Base-by-base conservation (phyloP, 1,284 basidiomycete genomes). In the Megacollybia platyphylla region DNA sequence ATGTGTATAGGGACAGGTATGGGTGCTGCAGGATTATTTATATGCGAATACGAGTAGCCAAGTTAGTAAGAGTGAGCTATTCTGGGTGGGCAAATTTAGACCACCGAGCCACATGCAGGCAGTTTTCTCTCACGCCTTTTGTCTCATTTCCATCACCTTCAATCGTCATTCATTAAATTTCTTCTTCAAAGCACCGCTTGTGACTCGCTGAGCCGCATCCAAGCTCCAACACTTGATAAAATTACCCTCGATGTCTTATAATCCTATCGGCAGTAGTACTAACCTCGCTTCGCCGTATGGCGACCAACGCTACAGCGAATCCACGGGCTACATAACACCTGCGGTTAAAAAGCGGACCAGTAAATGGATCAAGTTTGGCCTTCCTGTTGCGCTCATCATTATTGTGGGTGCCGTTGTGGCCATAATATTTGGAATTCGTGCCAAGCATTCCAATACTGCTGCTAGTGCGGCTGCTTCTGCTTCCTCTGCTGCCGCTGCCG, bases 1-100 rank as follows among this genome's bases (percentile, higher is more conserved):
- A 90, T 91, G 87, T 87, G 84, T 50, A 77, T 86, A 47, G 87
- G 86, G 7, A 82, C 82, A n/a, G 87, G 87, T 15, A 88, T 88
- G 84, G 87, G 85, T 13, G 86, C 86, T n/a, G 87, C 82, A n/a
- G 77, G 68, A 1, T 63, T 85, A 18, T 82, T 86, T 55, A 57
- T 85, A 7, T 59, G 71, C 41, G 80, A 85, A 50, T 68, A 49
- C 9, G 31, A 34, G 10, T 11, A 34, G 31, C 4, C 3, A 34
- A 34, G 15, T 4, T 34, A 34, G 6, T 34, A 34, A 34, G 15
- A 34, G 15, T 34, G 15, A 34, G 11, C 15, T 36, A 30, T 51
- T 46, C 64, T 62, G 61, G 55, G 36, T 5, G 36, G 11, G 15
- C 31, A 34, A 4, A 11, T n/a, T 38, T n/a, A n/a, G 36, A 39